phyloP scores from a whole-genome alignment of 352 stramenopile genomes.

The Pythium catenulatum region DNA sequence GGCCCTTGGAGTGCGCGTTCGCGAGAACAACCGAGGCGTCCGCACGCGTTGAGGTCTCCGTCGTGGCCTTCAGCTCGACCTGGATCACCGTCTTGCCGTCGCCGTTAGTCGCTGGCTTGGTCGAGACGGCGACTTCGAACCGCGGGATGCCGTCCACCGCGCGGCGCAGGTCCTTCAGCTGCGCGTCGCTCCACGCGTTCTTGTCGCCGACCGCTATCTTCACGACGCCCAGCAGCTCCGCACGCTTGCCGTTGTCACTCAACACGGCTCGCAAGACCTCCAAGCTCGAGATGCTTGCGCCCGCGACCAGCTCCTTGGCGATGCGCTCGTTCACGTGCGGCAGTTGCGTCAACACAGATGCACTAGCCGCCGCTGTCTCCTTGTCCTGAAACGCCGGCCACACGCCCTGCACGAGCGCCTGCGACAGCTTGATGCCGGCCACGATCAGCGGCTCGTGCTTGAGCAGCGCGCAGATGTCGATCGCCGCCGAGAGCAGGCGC shows the following conservation, averaged over 20 bases:
- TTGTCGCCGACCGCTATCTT: constrained; percentile 32
- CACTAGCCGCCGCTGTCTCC: neutral
- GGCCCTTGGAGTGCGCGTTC: constrained; percentile 21
- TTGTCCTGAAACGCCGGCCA: constrained; percentile 62
- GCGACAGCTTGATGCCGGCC: constrained; percentile 74
- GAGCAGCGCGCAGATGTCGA: constrained; percentile 92
- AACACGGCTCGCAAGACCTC: constrained; percentile 3
- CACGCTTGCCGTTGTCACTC: constrained; percentile 35
- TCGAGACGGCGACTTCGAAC: constrained; percentile 54
- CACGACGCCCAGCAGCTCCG: neutral
- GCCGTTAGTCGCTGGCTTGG: neutral
- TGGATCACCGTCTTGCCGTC: constrained; percentile 29
- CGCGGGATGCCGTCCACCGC: constrained; percentile 71
- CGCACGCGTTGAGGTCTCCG: constrained; percentile 40
- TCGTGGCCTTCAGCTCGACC: constrained; percentile 66
- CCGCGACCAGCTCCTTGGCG: constrained; percentile 62
- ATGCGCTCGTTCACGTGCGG: constrained; percentile 67
- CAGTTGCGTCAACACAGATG: constrained; percentile 69
- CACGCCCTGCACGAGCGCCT: constrained; percentile 74
- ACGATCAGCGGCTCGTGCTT: constrained; percentile 75
- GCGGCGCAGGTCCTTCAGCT: constrained; percentile 70
- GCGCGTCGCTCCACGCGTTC: constrained; percentile 29
- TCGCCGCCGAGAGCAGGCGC: constrained; percentile 95
- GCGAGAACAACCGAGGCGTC: constrained; percentile 30
- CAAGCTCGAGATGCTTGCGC: neutral